Evolutionary conservation across 1,284 basidiomycete genomes (phyloP).

Genomic region (Malassezia japonica): DNA sequence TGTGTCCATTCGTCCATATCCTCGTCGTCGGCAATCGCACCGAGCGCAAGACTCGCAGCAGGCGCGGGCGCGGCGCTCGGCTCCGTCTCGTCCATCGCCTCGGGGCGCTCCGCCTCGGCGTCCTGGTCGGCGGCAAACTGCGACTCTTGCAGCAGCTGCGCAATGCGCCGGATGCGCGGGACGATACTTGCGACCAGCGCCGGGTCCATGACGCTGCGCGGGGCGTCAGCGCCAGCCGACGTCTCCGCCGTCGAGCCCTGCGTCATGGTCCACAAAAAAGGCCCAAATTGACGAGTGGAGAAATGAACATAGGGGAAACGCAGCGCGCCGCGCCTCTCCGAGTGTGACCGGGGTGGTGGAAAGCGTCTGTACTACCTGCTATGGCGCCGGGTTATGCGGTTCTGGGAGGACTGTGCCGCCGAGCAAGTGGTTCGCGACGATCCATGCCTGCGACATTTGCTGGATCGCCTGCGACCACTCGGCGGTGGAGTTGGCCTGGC

Average conservation of each 20-base stretch:
- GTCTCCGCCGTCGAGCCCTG: too few species aligned
- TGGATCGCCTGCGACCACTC: conserved; percentile 17
- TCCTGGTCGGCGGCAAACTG: background rate
- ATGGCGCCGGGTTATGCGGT: background rate
- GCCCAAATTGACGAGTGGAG: too few species aligned
- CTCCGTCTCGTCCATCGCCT: background rate
- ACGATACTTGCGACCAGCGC: conserved; percentile 9
- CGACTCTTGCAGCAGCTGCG: conserved; percentile 1
- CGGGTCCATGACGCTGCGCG: conserved; percentile 1
- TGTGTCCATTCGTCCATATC: conserved; percentile 11
- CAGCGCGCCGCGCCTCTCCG: too few species aligned
- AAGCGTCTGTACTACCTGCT: too few species aligned
- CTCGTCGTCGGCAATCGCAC: conserved; percentile 15
- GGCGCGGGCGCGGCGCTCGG: background rate
- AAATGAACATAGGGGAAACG: too few species aligned
- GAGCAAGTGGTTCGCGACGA: conserved; percentile 11
- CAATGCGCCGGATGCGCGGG: conserved; percentile 5
- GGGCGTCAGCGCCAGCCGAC: too few species aligned
- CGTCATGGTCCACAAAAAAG: too few species aligned
- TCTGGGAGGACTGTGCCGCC: conserved; percentile 9
- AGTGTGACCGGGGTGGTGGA: too few species aligned
- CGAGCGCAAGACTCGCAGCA: conserved; percentile 8
- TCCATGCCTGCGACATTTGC: conserved; percentile 18
- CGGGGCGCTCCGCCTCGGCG: background rate
- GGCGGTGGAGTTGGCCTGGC: conserved; percentile 10